Evolutionary conservation across 2,329 filamentous ascomycete genomes (phyloP).

Genomic region (Fusarium udum): DNA sequence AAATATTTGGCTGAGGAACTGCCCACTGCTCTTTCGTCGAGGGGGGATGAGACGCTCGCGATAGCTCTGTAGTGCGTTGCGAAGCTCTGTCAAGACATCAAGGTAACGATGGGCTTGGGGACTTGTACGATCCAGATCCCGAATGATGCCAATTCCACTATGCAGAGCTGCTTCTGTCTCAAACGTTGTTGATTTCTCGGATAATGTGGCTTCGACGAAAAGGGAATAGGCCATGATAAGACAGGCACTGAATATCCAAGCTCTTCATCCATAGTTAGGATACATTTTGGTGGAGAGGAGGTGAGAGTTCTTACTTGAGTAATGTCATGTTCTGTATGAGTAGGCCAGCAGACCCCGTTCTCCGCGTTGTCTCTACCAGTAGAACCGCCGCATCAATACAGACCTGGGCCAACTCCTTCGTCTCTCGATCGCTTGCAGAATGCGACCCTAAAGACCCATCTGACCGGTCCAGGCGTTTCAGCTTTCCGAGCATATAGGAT

Average conservation of each 20-base stretch:
- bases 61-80: neutral
- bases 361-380: neutral
- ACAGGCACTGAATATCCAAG: slow-evolving; percentile 1
- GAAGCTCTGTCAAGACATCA: neutral
- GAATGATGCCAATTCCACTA: neutral
- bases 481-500: neutral
- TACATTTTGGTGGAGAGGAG: rapidly evolving
- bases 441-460: neutral
- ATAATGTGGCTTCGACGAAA: neutral
- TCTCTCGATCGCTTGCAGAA: neutral
- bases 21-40: neutral
- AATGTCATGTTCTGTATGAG: neutral
- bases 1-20: neutral
- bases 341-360: neutral
- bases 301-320: neutral
- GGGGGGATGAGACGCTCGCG: neutral
- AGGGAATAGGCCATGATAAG: neutral
- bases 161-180: neutral
- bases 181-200: neutral
- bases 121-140: neutral
- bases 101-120: slow-evolving; percentile 2
- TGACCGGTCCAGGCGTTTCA: neutral
- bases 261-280: rapidly evolving
- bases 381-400: neutral
- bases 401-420: neutral